These are phyloP conservation scores for Tolypocladium tundrense DNA, from an alignment of 2,329 filamentous ascomycete genomes.

Conservation along the genomic window DNA sequence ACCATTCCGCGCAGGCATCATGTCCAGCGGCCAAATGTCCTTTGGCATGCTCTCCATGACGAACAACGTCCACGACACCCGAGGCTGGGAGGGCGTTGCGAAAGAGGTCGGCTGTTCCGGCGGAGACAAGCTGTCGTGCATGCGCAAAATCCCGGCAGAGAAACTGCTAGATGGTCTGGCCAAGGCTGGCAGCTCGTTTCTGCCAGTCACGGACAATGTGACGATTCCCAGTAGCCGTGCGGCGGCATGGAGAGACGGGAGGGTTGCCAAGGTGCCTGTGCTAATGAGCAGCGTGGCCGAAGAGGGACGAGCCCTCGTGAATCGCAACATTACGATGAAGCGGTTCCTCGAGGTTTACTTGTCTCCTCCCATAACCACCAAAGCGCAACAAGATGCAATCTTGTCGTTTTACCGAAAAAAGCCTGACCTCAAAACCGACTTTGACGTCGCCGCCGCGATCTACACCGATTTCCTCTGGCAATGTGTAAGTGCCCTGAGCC, in stretches of 20 bases:
- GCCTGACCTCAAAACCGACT: slow-evolving; percentile 6
- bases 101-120: slow-evolving; percentile 8
- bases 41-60: slow-evolving; percentile 10
- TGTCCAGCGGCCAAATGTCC: slow-evolving; percentile 18
- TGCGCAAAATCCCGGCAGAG: slow-evolving; percentile 8
- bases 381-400: slow-evolving; percentile 5
- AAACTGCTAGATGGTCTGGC: slow-evolving; percentile 9
- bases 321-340: slow-evolving; percentile 9
- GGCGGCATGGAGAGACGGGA: slow-evolving; percentile 9
- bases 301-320: slow-evolving; percentile 13
- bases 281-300: slow-evolving; percentile 14
- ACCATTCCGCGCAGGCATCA: slow-evolving; percentile 15
- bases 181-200: slow-evolving; percentile 1
- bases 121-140: slow-evolving; percentile 8
- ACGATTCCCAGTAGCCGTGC: slow-evolving; percentile 8
- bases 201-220: slow-evolving; percentile 9
- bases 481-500: slow-evolving; percentile 11
- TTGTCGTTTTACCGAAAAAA: slow-evolving; percentile 9
- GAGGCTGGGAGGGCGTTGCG: slow-evolving; percentile 9
- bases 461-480: slow-evolving; percentile 16
- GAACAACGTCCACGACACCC: not conserved
- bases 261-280: slow-evolving; percentile 11
- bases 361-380: slow-evolving; percentile 3
- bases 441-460: slow-evolving; percentile 15
- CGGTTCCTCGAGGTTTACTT: slow-evolving; percentile 10